Evolutionary conservation across 2,329 filamentous ascomycete species (phyloP), one percentile per base, ranked within the genome.

Genomic region (Aspergillus sp.): DNA sequence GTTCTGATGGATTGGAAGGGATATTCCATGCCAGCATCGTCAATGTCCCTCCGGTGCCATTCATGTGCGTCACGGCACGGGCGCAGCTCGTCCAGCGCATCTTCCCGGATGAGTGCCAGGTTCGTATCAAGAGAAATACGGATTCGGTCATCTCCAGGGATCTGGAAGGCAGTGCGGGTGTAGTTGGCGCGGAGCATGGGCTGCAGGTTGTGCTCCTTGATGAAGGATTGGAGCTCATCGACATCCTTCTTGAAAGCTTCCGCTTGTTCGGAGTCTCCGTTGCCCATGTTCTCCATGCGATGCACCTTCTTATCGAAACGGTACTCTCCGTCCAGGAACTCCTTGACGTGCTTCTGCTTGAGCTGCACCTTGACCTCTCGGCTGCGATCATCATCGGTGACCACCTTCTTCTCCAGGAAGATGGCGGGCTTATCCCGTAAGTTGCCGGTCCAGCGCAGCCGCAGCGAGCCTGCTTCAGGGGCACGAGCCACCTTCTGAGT

Each of bases 81-180:
- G n/a, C 92, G 85, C 65, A 91, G 88, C 30, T 80, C 74, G 72
- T 98, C 94, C 53, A 99, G 82, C 2, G 90, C 78, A 69, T 89
- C 87, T 73, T 89, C 87, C 57, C 86, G 82, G 70, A 99, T 96
- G 68, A 98, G 90, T 23, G 92, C 92, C 32, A 99, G 83, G 68
- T 96, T 88, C 0, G 92, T 97, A 74, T 99, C 95, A 61, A 99
- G 90, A 5, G 92, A 93, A 68, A 99, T 91, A 57, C 95, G 88
- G 50, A 99, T 89, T 19, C 91, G 89, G 75, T 96, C 88, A 73
- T 99, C 93, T 13, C 91, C 87, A 5, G 95, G 95, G 67, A 97
- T 97, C 77, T 99, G 95, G 81, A 98, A 99, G 1, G 95, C 95
- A 1, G 92, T 96, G 63, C 95, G 90, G 41, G 89, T 91, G 75